Base-by-base conservation (phyloP, 2,329 filamentous ascomycete genomes). In the Bipolaris bicolor region DNA sequence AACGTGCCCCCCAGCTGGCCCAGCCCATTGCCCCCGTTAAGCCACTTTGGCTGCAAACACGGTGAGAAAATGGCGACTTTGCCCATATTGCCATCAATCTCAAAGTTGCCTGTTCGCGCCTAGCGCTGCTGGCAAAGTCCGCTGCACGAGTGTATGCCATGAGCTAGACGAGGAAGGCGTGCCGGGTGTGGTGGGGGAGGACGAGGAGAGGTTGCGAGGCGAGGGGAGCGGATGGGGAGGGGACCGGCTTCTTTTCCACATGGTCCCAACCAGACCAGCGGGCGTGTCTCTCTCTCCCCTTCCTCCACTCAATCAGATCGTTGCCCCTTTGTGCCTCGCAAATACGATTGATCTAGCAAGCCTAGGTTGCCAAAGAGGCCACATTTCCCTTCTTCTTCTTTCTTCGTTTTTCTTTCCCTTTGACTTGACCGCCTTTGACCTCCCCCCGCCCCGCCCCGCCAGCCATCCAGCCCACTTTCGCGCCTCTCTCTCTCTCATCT, bases 81-180 rank as follows among this genome's bases (percentile, higher is more conserved):
- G 20, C 9, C 29, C 29, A 31, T 31, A 31, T 31, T 11, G 29
- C 29, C 29, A 31, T 11, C 29, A 11, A 31, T 31, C 29, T 31
- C 29, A 31, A 9, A 13, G 9, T 31, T 11, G 5, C 22, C 34
- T 49, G 43, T 48, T 49, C 47, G 1, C 22, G 44, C 24, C 13
- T 50, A 46, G 37, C 31, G 18, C 24, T 59, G 46, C 29, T 39
- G 10, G 31, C 20, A 36, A 24, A 7, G 48, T 29, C 45, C 31
- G 5, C 34, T 54, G 16, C 40, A 36, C 24, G 33, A 43, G 43
- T 52, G 40, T n/a, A 24, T 26, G 40, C n/a, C 22, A 26, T 26
- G 46, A 55, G 55, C 55, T 55, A 44, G 44, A 52, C 50, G 29
- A 55, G 46, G 46, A 49, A 58, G 49, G 58, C 57, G 45, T 60